Base-by-base conservation (phyloP, 1,284 basidiomycete genomes). In the Ustilago hordei region DNA sequence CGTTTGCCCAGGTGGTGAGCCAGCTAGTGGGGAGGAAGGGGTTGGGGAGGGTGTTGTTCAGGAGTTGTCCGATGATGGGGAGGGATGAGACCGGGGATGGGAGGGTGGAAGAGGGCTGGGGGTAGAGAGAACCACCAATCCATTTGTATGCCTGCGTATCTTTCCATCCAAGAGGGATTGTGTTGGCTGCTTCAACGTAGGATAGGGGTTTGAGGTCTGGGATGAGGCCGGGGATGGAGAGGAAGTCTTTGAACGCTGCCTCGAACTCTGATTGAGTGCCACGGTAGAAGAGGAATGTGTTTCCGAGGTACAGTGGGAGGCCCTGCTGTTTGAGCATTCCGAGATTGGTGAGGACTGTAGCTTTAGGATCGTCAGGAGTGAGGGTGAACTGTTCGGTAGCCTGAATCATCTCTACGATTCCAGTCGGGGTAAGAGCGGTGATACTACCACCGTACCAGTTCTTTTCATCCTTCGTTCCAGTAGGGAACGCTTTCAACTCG, bases 401-500 rank as follows among this genome's bases (percentile, higher is more conserved):
- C 19, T 47, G 28, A 7, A 74, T 59, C 31, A 75, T 35, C 6
- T 55, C 34, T 1, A 66, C 48, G 45, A 68, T 69, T 0, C 63
- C 58, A 0, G 50, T 8, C 17, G 38, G 52, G 23, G 55, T 59
- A 8, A 67, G 50, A 0, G 38, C 32, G 31, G 64, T 64, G 34
- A 78, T 48, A 28, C 39, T 45, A 2, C 75, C 75, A 4, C 69
- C 73, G 59, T 39, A 78, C 71, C 71, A 78, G 13, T 31, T n/a
- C 55, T 72, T 69, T 1, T 76, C 69, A 5, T 4, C 11, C 7
- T 59, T 38, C 2, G 28, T 53, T 6, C 75, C 76, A 4, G 66
- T 69, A 9, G 58, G 57, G 55, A 60, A 66, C 0, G 67, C 68
- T 17, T 28, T 47, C 1, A 75, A 56, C 15, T 58, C 39, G 66